Percentiles rank a stretch among this genome's conserved stretches.
These are phyloP conservation scores for Fusarium fracticaudum DNA, from an alignment of 2,329 filamentous ascomycete genomes.

Conservation along the genomic window DNA sequence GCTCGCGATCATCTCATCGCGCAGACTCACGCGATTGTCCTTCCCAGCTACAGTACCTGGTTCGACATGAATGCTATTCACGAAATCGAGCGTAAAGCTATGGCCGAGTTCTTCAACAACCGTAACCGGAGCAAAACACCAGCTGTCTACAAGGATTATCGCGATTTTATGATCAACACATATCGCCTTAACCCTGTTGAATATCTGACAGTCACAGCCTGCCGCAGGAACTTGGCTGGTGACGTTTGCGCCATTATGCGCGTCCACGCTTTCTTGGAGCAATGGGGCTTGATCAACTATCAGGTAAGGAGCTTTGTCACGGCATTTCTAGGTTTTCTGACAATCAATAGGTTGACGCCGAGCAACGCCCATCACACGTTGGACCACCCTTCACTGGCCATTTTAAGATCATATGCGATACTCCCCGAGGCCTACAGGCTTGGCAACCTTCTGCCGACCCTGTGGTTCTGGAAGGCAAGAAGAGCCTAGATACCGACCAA, in stretches of 20 bases:
- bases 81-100: slow-evolving; percentile 89
- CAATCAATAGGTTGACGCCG: slow-evolving; percentile 82
- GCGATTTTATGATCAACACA: slow-evolving; percentile 99
- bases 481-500: slow-evolving; percentile 74
- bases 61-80: slow-evolving; percentile 98
- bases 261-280: slow-evolving; percentile 96
- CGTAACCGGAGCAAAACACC: slow-evolving; percentile 98
- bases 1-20: slow-evolving; percentile 92
- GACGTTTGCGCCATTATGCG: slow-evolving; percentile 99
- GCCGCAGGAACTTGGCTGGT: slow-evolving; percentile 91
- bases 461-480: slow-evolving; percentile 68
- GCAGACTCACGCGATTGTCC: slow-evolving; percentile 94
- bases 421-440: slow-evolving; percentile 90
- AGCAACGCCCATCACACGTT: slow-evolving; percentile 93
- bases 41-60: slow-evolving; percentile 98
- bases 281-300: slow-evolving; percentile 99
- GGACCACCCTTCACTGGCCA: slow-evolving; percentile 97
- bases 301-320: slow-evolving; percentile 69
- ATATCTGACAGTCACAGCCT: slow-evolving; percentile 96
- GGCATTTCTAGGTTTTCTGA: slow-evolving; percentile 40
- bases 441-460: slow-evolving; percentile 91
- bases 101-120: slow-evolving; percentile 98
- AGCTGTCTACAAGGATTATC: slow-evolving; percentile 97
- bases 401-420: slow-evolving; percentile 96
- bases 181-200: slow-evolving; percentile 96